Base-by-base conservation (phyloP, 202 grass and related monocot genomes). In the Panicum virgatum region DNA sequence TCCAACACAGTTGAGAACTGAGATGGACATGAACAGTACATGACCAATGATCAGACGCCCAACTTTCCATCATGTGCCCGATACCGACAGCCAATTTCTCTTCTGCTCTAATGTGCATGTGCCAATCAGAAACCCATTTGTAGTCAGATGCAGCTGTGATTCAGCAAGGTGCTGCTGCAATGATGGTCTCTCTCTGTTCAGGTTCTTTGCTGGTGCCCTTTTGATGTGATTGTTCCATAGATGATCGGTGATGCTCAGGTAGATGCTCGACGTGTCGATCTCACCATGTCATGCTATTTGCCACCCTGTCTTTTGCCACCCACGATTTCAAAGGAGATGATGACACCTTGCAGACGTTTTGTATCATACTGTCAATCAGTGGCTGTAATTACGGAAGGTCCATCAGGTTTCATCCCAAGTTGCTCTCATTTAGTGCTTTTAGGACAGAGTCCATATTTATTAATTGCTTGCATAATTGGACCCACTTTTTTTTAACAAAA, bases 151-250 rank as follows among this genome's bases (percentile, higher is more conserved):
- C 67, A 16, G 30, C 23, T 53, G n/a, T 1, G 45, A 51, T 79
- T 15, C 29, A 66, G 30, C 59, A 10, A 44, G 19, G 27, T 77
- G 58, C 7, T 78, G 9, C 30, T 47, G 34, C 61, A 52, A 38
- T 66, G 61, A 51, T 66, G 61, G 12, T 59, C 53, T 13, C 11
- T 34, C 6, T 78, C 5, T 46, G 26, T 80, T 80, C 22, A 68
- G n/a, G 62, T 43, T 80, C 34, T 56, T 56, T 66, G 14, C 16
- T 18, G 26, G 36, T 58, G 15, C 54, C 19, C 23, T 32, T 12
- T 58, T n/a, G 36, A 80, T 58, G 78, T 80, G 64, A 69, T 32
- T 57, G 48, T 44, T 80, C 10, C 46, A 23, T 42, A 3, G 15
- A 23, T 23, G 23, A 30, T 80, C 22, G 9, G 16, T 20, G 18